These are phyloP conservation scores for Suillus luteus DNA, from an alignment of 768 basidiomycete species.

Conservation along the genomic window DNA sequence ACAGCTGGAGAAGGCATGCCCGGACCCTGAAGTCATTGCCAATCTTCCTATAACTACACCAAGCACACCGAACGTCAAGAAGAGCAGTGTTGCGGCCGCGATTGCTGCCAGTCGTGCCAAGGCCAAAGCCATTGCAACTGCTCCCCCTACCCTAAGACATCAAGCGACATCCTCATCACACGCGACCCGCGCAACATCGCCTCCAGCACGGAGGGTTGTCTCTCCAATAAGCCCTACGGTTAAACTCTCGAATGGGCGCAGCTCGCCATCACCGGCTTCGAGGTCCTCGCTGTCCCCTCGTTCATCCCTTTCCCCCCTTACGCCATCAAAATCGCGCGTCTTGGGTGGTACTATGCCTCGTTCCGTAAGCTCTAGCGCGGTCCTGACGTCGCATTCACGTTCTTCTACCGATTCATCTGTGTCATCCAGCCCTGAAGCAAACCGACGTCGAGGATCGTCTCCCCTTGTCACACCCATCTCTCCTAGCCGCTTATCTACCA, in stretches of 20 bases:
- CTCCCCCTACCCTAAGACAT: slow-evolving; percentile 78
- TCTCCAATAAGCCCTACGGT: slow-evolving; percentile 46
- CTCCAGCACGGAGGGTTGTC: slow-evolving; percentile 39
- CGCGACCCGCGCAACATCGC: slow-evolving; percentile 45
- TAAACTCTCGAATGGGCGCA: slow-evolving; percentile 40
- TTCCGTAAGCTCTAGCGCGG: slow-evolving; percentile 41
- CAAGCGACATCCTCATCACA: slow-evolving; percentile 78
- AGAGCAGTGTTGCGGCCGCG: slow-evolving; percentile 80
- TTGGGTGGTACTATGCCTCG: slow-evolving; percentile 41
- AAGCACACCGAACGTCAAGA: slow-evolving; percentile 65
- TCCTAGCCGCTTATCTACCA: slow-evolving; percentile 33
- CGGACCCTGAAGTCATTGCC: slow-evolving; percentile 49
- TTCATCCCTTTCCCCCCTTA: slow-evolving; percentile 48
- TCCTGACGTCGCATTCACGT: slow-evolving; percentile 41
- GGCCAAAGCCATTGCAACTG: slow-evolving; percentile 79
- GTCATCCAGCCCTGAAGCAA: slow-evolving; percentile 27
- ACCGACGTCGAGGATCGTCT: slow-evolving; percentile 50
- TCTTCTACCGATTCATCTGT: slow-evolving; percentile 46
- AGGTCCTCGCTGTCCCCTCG: slow-evolving; percentile 53
- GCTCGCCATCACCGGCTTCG: slow-evolving; percentile 39
- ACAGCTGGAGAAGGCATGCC: slow-evolving; percentile 85
- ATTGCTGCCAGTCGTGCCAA: slow-evolving; percentile 91
- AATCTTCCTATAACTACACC: slow-evolving; percentile 39
- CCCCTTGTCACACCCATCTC: slow-evolving; percentile 41
- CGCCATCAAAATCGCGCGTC: slow-evolving; percentile 44